These are phyloP conservation scores for Cornus suecica DNA, from an alignment of 148 eudicot species.

Conservation along the genomic window DNA sequence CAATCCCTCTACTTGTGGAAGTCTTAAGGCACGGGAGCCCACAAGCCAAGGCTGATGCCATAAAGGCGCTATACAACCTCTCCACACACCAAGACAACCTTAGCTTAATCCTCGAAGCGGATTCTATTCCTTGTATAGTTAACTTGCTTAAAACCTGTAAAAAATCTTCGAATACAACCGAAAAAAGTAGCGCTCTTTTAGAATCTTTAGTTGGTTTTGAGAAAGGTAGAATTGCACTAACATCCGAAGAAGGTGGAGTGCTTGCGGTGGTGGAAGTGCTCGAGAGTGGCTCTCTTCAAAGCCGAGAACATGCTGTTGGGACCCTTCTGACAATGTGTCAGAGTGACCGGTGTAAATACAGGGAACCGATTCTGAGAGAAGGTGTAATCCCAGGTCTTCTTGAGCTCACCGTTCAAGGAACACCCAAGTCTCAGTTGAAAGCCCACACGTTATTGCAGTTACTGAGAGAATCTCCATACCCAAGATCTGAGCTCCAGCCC, in stretches of 20 bases:
- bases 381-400: constrained; percentile 95
- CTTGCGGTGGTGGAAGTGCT: constrained; percentile 89
- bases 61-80: constrained; percentile 89
- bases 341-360: constrained; percentile 59
- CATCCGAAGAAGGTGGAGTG: constrained; percentile 75
- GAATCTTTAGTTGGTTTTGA: constrained; percentile 71
- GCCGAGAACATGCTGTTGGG: constrained; percentile 89
- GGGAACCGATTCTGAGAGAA: constrained; percentile 83
- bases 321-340: constrained; percentile 80
- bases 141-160: constrained; percentile 64
- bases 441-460: constrained; percentile 69
- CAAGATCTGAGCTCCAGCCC: constrained; percentile 63
- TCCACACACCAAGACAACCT: constrained; percentile 64
- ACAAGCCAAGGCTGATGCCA: constrained; percentile 78
- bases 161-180: constrained; percentile 74
- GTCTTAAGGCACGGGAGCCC: constrained; percentile 49
- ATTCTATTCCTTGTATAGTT: constrained; percentile 61
- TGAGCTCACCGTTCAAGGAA: constrained; percentile 93
- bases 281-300: constrained; percentile 74
- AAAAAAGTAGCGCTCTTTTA: constrained; percentile 75
- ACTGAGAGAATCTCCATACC: constrained; percentile 75
- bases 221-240: constrained; percentile 55
- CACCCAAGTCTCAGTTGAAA: constrained; percentile 65
- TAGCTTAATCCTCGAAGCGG: constrained; percentile 43
- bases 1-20: constrained; percentile 78